Conservation (phyloP, 768 basidiomycete genomes). For the Termitomyces sp. region DNA sequence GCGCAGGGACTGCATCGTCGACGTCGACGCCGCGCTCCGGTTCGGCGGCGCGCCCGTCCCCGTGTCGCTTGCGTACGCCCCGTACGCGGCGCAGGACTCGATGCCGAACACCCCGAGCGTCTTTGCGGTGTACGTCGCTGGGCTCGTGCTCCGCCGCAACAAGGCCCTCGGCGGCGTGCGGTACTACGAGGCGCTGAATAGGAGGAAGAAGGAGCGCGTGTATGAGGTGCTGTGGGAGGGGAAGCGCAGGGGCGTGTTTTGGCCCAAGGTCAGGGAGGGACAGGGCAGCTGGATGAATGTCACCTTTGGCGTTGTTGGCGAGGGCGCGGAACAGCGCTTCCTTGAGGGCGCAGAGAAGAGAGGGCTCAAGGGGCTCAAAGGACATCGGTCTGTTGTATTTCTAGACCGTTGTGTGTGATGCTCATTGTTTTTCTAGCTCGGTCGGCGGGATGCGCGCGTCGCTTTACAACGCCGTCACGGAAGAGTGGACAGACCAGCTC, state of each 20-base stretch:
- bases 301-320: constrained; percentile 73
- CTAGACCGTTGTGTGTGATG: background rate
- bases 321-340: constrained; percentile 71
- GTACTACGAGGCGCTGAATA: constrained; percentile 62
- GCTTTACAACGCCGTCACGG: constrained; percentile 84
- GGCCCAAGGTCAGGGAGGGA: constrained; percentile 63
- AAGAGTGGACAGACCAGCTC: constrained; percentile 61
- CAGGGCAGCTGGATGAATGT: constrained; percentile 95
- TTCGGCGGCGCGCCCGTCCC: constrained; percentile 77
- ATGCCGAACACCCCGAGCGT: constrained; percentile 93
- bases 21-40: constrained; percentile 71
- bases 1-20: constrained; percentile 90
- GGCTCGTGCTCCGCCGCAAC: constrained; percentile 75
- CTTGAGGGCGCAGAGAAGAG: constrained; percentile 71
- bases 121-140: constrained; percentile 85
- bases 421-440: constrained; percentile 31
- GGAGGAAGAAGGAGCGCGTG: constrained; percentile 68
- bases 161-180: constrained; percentile 57
- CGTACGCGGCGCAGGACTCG: constrained; percentile 65
- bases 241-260: constrained; percentile 63
- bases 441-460: constrained; percentile 73
- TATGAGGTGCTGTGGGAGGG: constrained; percentile 72
- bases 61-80: constrained; percentile 76
- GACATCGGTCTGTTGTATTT: constrained; percentile 67
- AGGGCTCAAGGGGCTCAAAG: constrained; percentile 85